Evolutionary conservation across 768 basidiomycete genomes (phyloP), one percentile per base, ranked within the genome.

Genomic region (Mycena pura): DNA sequence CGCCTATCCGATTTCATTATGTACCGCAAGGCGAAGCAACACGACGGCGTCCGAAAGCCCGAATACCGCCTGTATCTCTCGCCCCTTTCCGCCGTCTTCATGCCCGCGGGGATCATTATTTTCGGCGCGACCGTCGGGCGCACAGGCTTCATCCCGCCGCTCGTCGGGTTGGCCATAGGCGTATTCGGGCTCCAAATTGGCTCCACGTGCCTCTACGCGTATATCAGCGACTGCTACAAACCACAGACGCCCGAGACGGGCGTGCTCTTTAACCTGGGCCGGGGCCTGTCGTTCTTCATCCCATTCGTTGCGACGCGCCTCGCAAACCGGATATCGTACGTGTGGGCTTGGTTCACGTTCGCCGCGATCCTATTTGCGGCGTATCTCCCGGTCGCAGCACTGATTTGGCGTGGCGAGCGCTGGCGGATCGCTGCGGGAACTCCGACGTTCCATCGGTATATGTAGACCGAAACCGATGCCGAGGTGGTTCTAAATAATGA

Each of bases 141-240:
- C 58, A 52, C 58, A 29, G 58, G 58, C 24, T 60, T 46, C 44
- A 60, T 60, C 29, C 50, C 58, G 17, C 58, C 58, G 1, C 50
- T 60, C 27, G 50, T 60, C 25, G 58, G 58, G 9, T 13, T 60
- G 1, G 14, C 34, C 13, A 10, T 58, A 1, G 62, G 49, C 14
- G 62, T 29, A 0, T 59, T 59, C 36, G 62, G 62, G 15, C 57
- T 59, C 21, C 62, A 64, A 24, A 47, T 64, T 5, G 57, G 34
- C 5, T 60, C 57, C 1, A 64, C 62, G 7, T 57, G 60, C 50
- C 63, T 65, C 28, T 65, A 65, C 46, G 63, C 63, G 49, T 65
- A 65, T 54, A 55, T 65, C 43, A 51, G 50, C 54, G 63, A 65
- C 48, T 65, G 63, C 63, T 65, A 65, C 45, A 65, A 57, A 40